A percentile compares a stretch with the other conserved stretches of the same genome.
phyloP scores from a whole-genome alignment of 345 rosid genomes.

The Diplotaxis tenuifolia region DNA sequence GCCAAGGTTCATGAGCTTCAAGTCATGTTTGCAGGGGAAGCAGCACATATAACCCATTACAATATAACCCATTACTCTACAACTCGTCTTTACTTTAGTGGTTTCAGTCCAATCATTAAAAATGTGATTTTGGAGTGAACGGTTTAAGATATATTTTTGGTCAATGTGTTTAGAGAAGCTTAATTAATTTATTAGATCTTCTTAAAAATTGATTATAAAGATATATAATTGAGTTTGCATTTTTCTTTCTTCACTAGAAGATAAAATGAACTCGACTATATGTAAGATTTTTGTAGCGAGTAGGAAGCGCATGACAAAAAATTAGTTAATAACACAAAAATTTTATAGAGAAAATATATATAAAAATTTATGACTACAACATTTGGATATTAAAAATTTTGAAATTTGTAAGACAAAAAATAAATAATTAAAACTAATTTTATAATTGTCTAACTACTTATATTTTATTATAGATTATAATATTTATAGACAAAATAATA shows the following conservation, averaged over 20 bases:
- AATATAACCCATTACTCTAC: constrained; percentile 94
- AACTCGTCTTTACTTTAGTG: constrained; percentile 89
- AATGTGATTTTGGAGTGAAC: constrained; percentile 42
- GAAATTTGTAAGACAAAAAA: no score
- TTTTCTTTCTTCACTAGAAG: constrained; percentile 6
- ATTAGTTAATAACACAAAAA: no score
- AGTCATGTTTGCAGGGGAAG: constrained; percentile 93
- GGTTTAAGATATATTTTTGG: constrained; percentile 22
- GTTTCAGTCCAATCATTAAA: constrained; percentile 82
- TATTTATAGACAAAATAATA: no score
- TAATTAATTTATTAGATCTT: constrained; percentile 27
- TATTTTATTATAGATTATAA: no score
- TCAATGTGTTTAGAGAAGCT: constrained; percentile 29
- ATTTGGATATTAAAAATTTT: no score
- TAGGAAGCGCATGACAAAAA: no score
- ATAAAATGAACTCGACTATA: no score
- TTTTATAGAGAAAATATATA: no score
- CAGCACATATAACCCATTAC: constrained; percentile 88
- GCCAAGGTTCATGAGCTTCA: constrained; percentile 45
- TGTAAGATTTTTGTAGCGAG: no score
- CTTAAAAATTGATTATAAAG: constrained; percentile 18
- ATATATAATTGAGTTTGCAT: constrained; percentile 7
- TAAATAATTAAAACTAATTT: no score
- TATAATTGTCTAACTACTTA: no score
- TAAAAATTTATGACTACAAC: no score